phyloP scores from a whole-genome alignment of 2,329 filamentous ascomycete species.

The Monosporascus sp. region DNA sequence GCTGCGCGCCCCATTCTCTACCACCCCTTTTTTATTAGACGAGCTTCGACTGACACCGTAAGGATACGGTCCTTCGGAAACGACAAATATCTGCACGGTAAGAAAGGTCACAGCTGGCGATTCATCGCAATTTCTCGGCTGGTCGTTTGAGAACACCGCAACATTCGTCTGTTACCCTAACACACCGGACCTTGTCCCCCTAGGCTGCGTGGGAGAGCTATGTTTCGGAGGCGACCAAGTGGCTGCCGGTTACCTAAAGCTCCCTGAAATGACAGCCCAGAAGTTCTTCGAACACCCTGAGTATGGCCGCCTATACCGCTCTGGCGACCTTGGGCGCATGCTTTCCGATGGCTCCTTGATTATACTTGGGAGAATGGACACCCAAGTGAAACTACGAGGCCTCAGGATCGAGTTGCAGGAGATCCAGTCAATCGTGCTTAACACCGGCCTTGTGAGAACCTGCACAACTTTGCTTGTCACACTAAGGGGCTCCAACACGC shows the following conservation, averaged over 20 bases:
- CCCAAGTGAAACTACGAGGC: constrained; percentile 77
- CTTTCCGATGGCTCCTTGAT: constrained; percentile 70
- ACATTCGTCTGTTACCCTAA: constrained; percentile 54
- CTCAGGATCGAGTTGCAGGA: constrained; percentile 76
- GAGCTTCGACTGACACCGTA: constrained; percentile 1
- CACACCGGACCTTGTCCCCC: constrained; percentile 51
- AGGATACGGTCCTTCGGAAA: constrained; percentile 78
- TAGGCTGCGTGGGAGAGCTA: constrained; percentile 73
- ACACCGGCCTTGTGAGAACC: constrained; percentile 47
- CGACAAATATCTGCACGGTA: constrained; percentile 81
- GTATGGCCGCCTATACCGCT: constrained; percentile 73
- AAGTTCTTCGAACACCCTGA: constrained; percentile 65
- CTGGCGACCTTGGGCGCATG: constrained; percentile 76
- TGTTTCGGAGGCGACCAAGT: constrained; percentile 86
- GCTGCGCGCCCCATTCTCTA: background rate
- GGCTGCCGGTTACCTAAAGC: constrained; percentile 63
- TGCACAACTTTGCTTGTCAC: constrained; percentile 59
- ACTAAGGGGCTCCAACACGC: constrained; percentile 29
- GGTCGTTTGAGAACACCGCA: constrained; percentile 70
- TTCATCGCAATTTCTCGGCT: constrained; percentile 70
- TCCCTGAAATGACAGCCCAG: constrained; percentile 53
- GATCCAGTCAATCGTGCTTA: constrained; percentile 59
- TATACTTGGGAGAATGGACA: constrained; percentile 69
- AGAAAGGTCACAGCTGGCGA: constrained; percentile 55
- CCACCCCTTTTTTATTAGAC: background rate